These are phyloP conservation scores for Mycena haematopus DNA, from an alignment of 768 basidiomycete genomes.

Conservation along the genomic window DNA sequence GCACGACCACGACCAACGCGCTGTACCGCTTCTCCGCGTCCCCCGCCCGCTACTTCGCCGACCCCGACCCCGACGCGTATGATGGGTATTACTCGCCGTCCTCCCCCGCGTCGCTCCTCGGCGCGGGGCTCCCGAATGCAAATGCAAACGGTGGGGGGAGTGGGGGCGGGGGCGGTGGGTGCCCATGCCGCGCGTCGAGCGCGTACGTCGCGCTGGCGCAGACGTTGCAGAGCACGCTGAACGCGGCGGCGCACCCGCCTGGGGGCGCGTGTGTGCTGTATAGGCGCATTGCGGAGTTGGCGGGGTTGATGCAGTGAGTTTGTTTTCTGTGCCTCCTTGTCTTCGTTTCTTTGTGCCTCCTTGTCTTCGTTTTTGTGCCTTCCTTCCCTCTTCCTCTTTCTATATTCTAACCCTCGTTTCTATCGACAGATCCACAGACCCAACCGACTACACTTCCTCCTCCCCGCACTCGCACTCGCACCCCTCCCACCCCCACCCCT, in stretches of 20 bases:
- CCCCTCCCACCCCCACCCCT: slow-evolving; percentile 61
- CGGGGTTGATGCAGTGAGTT: slow-evolving; percentile 69
- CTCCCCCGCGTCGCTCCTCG: slow-evolving; percentile 20
- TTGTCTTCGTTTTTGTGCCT: not conserved
- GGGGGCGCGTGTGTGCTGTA: slow-evolving; percentile 62
- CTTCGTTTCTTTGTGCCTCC: not conserved
- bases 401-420: not conserved
- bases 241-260: slow-evolving; percentile 64
- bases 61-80: slow-evolving; percentile 31
- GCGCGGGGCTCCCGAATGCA: too few species aligned
- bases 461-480: slow-evolving; percentile 66
- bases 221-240: slow-evolving; percentile 64
- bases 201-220: slow-evolving; percentile 67
- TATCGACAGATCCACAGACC: slow-evolving; percentile 57
- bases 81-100: slow-evolving; percentile 43
- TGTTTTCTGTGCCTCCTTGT: slow-evolving; percentile 2
- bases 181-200: slow-evolving; percentile 68
- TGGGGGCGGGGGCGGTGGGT: slow-evolving; percentile 32
- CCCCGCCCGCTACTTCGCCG: slow-evolving; percentile 40
- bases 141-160: not conserved
- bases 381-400: slow-evolving; percentile 22
- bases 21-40: slow-evolving; percentile 78
- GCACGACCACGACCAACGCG: too few species aligned
- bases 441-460: slow-evolving; percentile 48
- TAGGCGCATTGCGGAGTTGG: slow-evolving; percentile 65